phyloP scores from a whole-genome alignment of 306 rosid species.

The Sechiopsis laciniata region DNA sequence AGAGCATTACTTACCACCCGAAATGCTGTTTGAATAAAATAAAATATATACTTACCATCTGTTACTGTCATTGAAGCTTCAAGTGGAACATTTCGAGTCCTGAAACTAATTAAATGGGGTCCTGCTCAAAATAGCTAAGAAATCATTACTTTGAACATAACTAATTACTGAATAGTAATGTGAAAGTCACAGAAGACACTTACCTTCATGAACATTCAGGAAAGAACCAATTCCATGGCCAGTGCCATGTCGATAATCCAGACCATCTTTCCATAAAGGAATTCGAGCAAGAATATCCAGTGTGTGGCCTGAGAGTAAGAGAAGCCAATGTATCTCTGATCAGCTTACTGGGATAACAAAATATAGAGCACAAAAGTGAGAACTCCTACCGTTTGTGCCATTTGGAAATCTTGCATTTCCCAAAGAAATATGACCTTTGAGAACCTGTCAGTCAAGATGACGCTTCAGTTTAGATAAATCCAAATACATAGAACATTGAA shows the following conservation, averaged over 20 bases:
- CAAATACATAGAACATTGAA: background rate
- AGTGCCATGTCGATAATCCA: conserved; percentile 97
- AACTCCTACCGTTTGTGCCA: conserved; percentile 72
- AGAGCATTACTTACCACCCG: no score
- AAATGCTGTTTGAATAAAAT: no score
- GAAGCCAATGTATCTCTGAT: background rate
- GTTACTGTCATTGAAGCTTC: conserved; percentile 93
- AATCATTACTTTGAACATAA: background rate
- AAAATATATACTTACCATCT: conserved; percentile 45
- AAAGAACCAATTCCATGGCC: conserved; percentile 98
- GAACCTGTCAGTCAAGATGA: conserved; percentile 57
- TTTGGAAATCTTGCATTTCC: conserved; percentile 93
- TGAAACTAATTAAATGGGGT: conserved; percentile 94
- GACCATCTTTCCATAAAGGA: conserved; percentile 91
- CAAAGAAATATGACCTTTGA: conserved; percentile 85
- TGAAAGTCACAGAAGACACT: conserved; percentile 8
- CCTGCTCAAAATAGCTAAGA: conserved; percentile 40
- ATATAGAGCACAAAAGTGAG: background rate
- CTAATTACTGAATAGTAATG: conserved; percentile 14
- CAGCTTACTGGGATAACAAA: conserved; percentile 2
- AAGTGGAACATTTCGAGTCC: conserved; percentile 79
- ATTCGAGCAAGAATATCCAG: conserved; percentile 94
- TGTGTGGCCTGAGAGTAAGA: conserved; percentile 47
- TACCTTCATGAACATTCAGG: conserved; percentile 97
- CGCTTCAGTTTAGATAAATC: conserved; percentile 10